Evolutionary conservation across 1,139 yeast species (phyloP), one percentile per base, ranked within the genome.

Genomic region (Saccharomyces hybrid): DNA sequence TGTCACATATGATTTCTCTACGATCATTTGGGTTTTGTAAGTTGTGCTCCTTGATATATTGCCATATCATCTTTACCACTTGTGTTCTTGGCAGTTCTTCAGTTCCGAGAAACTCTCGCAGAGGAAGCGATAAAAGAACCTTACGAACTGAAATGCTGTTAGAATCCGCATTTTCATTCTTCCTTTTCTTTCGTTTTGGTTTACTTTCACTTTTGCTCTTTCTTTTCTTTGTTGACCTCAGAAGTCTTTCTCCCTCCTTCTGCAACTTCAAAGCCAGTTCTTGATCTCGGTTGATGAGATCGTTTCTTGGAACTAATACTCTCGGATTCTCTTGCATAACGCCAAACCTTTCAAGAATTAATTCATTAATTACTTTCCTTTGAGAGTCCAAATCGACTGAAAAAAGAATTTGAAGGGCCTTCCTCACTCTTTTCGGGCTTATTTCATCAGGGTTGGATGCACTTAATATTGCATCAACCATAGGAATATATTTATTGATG

Each of bases 371-470:
- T 31, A 73, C 78, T 60, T 80, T 79, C 77, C 83, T 84, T 57
- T 78, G 75, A 2, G 74, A 70, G 41, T 73, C 74, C 55, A 87
- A 74, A 59, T 85, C 83, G 1, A 78, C 74, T 3, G 79, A 80
- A 64, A 84, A 85, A 41, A 87, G 73, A 58, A 81, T 88, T 65
- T 84, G 89, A 28, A 88, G 67, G 0, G 91, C 91, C 59, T 78
- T 76, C 58, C 95, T 75, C 46, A 88, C 82, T 64, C 81, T 78
- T 66, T 85, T 86, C 11, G 87, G 90, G 1, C 91, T 82, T 23
- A 88, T 81, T 60, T 81, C 77, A 58, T 84, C 86, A 44, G 86
- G 76, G 61, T 88, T 85, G 1, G 93, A 83, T n/a, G 82, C 91
- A 56, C 84, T 75, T 44, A 88, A 71, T 19, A 88, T 85, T 1